Evolutionary conservation across 495 filamentous ascomycete species (phyloP), one percentile per base, ranked within the genome.

Genomic region (Penicillium salamii): DNA sequence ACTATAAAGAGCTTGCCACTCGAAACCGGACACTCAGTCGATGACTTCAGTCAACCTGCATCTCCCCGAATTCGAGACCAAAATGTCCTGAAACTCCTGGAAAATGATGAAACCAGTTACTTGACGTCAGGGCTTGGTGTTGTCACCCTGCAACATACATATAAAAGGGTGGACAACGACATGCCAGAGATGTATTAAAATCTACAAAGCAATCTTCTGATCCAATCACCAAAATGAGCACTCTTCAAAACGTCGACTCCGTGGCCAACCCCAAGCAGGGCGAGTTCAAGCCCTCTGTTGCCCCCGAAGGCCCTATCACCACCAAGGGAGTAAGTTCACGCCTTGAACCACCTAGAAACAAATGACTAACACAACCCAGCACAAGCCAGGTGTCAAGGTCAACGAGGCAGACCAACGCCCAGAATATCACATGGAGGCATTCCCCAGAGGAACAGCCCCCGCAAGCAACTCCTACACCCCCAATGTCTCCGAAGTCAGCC

Each of bases 401-500:
- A 69, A 66, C 34, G 82, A 81, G 47, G 71, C 71, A 45, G 85
- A 91, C 55, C 62, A 71, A 53, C 69, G 63, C 29, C 81, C 82
- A 36, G 85, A 85, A 56, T 90, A 86, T 74, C 68, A 70, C 53
- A 76, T 78, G 28, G 46, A 89, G 62, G 79, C 77, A 14, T 68
- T 82, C 31, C 71, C 84, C 0, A 64, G 84, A 0, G 88, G 87
- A 41, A 82, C 81, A 6, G 88, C 88, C 0, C 87, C 88, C 0
- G 59, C 67, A 1, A 74, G 80, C 50, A 58, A 70, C 53, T 86
- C 85, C 8, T 88, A 80, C 70, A 52, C 66, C 2, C 81, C 87
- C 8, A 78, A 84, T 11, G 58, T 26, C 23, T 26, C 23, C 8
- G 23, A 26, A 26, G 23, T 26, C 23, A 26, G 23, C 23, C 23